These are phyloP conservation scores for Daldinia decipiens DNA, from an alignment of 495 filamentous ascomycete species.

Conservation along the genomic window DNA sequence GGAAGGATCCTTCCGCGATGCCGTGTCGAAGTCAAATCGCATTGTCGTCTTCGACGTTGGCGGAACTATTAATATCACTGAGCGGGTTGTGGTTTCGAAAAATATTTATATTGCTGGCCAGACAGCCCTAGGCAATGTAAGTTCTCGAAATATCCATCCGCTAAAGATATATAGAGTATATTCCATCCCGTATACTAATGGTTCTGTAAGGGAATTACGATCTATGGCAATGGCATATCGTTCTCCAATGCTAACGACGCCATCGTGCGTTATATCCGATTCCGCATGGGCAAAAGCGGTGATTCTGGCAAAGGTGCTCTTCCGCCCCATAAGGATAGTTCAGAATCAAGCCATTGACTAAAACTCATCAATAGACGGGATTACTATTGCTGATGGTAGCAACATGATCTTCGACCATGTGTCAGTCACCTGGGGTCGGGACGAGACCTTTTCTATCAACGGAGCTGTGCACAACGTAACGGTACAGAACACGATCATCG, in stretches of 20 bases:
- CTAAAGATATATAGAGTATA: background rate
- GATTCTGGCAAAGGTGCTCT: slow-evolving; percentile 49
- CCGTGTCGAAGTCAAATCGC: slow-evolving; percentile 51
- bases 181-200: slow-evolving; percentile 2
- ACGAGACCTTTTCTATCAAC: slow-evolving; percentile 51
- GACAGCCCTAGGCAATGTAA: background rate
- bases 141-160: background rate
- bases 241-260: slow-evolving; percentile 50
- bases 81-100: background rate
- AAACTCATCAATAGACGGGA: slow-evolving; percentile 33
- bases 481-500: slow-evolving; percentile 56
- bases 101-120: slow-evolving; percentile 1
- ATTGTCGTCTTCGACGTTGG: slow-evolving; percentile 55
- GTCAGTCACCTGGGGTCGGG: slow-evolving; percentile 51
- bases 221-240: slow-evolving; percentile 52
- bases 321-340: background rate
- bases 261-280: slow-evolving; percentile 54
- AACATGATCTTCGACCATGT: slow-evolving; percentile 58
- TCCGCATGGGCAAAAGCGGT: slow-evolving; percentile 52
- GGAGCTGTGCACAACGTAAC: slow-evolving; percentile 53
- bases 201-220: slow-evolving; percentile 45
- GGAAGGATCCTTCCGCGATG: slow-evolving; percentile 55
- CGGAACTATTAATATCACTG: slow-evolving; percentile 50
- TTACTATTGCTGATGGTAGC: slow-evolving; percentile 52
- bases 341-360: background rate